These are phyloP conservation scores for Podospora anserina DNA, from an alignment of 495 filamentous ascomycete genomes.

Conservation along the genomic window DNA sequence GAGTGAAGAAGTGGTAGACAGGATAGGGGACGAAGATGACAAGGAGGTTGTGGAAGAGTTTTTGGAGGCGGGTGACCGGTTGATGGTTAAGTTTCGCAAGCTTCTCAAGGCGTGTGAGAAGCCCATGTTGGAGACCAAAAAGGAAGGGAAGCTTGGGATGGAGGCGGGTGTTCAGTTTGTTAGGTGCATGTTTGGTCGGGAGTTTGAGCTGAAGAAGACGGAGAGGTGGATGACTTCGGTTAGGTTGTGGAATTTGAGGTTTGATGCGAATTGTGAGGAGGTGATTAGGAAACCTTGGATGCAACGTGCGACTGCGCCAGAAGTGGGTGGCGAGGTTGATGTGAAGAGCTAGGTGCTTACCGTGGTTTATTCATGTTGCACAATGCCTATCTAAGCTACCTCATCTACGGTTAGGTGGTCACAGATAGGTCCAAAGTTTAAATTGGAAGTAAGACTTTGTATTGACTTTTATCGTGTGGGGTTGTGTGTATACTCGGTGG, in stretches of 20 bases:
- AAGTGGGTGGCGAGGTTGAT: background rate
- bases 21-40: slow-evolving; percentile 67
- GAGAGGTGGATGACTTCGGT: slow-evolving; percentile 91
- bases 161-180: slow-evolving; percentile 95
- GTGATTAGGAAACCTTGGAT: slow-evolving; percentile 61
- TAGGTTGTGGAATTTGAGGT: slow-evolving; percentile 90
- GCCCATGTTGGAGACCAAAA: slow-evolving; percentile 69
- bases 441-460: too few species aligned
- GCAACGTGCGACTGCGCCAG: background rate
- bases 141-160: slow-evolving; percentile 74
- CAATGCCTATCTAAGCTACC: too few species aligned
- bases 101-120: slow-evolving; percentile 87
- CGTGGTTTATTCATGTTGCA: too few species aligned
- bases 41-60: slow-evolving; percentile 86
- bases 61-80: slow-evolving; percentile 81
- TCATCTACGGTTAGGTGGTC: too few species aligned
- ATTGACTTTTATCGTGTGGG: too few species aligned
- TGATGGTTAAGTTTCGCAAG: slow-evolving; percentile 82
- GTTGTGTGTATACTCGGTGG: too few species aligned
- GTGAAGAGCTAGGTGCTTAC: background rate
- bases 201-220: slow-evolving; percentile 85
- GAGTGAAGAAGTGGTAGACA: slow-evolving; percentile 73
- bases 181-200: slow-evolving; percentile 90
- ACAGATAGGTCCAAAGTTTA: too few species aligned
- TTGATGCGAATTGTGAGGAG: slow-evolving; percentile 94